Percentiles rank a stretch among this genome's conserved stretches.
Evolutionary conservation across 108 stramenopile species (phyloP).

Genomic region (Craspedostauros australis): DNA sequence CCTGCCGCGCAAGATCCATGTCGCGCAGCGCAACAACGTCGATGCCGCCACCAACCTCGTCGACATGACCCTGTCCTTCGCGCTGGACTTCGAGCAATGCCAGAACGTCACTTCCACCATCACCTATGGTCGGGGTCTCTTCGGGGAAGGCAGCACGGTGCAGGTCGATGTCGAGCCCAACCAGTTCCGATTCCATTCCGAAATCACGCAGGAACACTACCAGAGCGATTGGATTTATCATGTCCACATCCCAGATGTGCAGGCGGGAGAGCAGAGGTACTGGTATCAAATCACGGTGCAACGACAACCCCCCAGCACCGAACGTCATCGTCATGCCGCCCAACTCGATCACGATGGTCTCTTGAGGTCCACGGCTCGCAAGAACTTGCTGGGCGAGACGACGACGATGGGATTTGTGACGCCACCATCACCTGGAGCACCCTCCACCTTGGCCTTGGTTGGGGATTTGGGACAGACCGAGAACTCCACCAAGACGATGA

Average conservation of each 20-base stretch:
- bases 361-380: background rate
- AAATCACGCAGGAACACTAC: conserved; percentile 2
- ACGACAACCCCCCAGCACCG: background rate
- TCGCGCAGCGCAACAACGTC: conserved; percentile 28
- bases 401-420: conserved; percentile 20
- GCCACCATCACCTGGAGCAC: conserved; percentile 21
- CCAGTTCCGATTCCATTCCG: conserved; percentile 12
- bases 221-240: conserved; percentile 42
- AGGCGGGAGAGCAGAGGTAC: conserved; percentile 23
- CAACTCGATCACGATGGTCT: background rate
- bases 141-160: conserved; percentile 4
- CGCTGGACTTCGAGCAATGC: conserved; percentile 6
- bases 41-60: conserved; percentile 1
- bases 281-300: conserved; percentile 35
- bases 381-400: conserved; percentile 11
- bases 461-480: conserved; percentile 40
- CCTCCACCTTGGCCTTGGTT: conserved; percentile 39
- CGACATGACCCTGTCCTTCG: conserved; percentile 39
- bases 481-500: conserved; percentile 45
- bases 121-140: conserved; percentile 19
- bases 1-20: conserved; percentile 23
- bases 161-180: background rate
- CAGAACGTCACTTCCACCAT: conserved; percentile 7
- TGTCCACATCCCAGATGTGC: conserved; percentile 26
- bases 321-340: background rate